Evolutionary conservation across 495 filamentous ascomycete genomes (phyloP), one percentile per base, ranked within the genome.

Genomic region (Staphylotrichum longicolle): DNA sequence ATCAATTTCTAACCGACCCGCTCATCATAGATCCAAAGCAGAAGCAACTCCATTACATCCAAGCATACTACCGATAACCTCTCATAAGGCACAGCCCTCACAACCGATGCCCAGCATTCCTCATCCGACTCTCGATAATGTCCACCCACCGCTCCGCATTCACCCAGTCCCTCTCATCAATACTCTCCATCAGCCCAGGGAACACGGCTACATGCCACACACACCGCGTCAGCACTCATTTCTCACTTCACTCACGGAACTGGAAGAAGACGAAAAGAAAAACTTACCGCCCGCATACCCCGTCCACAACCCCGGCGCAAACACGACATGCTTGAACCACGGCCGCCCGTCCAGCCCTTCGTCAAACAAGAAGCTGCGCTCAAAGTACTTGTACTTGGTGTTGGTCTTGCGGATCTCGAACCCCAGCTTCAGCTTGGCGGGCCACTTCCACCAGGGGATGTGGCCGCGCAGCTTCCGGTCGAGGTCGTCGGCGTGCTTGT

Each of bases 271-370:
- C 7, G 6, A 53, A 15, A n/a, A 30, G 34, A 30, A 41, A 12
- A 10, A 72, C 72, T 57, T 66, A 80, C 88, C 75, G 2, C 91
- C 91, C 0, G 91, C 77, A 74, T 96, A 96, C 7, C 91, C 91
- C 0, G 91, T 95, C 91, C 91, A 96, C 45, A 91, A 66, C 1
- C 91, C 85, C 32, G 94, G 94, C 0, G 88, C 92, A 72, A 92
- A 95, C 46, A 98, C 78, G 48, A 96, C 84, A 74, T 98, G 95
- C 74, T 96, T 96, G 75, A 93, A 98, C 82, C 96, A 96, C 42
- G 88, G 83, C 61, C 94, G 81, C 40, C 88, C 87, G 55, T 93
- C 91, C 74, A 95, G 78, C 32, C 93, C 92, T 41, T 82, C 74
- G 52, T 89, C 71, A 69, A 96, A 91, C 56, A 97, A 73, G 60